phyloP scores from a whole-genome alignment of 164 flowering plant species.

The Annona cherimola region DNA sequence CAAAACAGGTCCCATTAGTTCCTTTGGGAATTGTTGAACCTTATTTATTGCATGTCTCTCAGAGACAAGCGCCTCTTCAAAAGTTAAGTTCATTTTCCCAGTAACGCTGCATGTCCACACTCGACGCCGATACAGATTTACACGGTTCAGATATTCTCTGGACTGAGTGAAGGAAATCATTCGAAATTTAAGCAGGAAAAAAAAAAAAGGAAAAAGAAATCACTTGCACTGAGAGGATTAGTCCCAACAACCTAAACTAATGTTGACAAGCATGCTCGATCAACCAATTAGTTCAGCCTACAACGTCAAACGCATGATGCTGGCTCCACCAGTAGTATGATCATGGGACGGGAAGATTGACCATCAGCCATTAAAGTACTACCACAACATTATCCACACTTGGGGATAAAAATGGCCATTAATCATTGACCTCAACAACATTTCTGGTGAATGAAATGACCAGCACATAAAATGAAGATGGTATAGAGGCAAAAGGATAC shows the following conservation, averaged over 20 bases:
- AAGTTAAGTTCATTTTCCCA: conserved; percentile 78
- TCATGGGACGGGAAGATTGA: background rate
- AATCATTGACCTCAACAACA: too few relatives aligned
- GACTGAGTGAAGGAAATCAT: conserved; percentile 29
- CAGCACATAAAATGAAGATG: too few relatives aligned
- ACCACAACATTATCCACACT: too few relatives aligned
- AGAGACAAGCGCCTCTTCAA: conserved; percentile 92
- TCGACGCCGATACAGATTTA: conserved; percentile 75
- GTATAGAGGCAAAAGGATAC: conserved; percentile 45
- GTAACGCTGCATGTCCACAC: conserved; percentile 86
- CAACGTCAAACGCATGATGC: background rate
- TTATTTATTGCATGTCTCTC: conserved; percentile 65
- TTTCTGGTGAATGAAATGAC: too few relatives aligned
- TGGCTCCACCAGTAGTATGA: background rate
- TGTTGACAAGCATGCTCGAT: background rate
- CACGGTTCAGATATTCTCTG: conserved; percentile 73
- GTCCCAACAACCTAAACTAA: background rate
- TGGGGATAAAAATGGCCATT: too few relatives aligned
- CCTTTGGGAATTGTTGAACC: conserved; percentile 71
- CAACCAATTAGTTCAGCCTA: background rate
- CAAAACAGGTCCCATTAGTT: conserved; percentile 58
- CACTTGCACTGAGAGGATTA: background rate
- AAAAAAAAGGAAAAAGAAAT: background rate
- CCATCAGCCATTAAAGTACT: background rate
- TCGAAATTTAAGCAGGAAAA: background rate